A percentile compares a stretch with the other conserved stretches of the same genome.
Conservation (phyloP, 495 filamentous ascomycete genomes). For the Echria macrotheca region DNA sequence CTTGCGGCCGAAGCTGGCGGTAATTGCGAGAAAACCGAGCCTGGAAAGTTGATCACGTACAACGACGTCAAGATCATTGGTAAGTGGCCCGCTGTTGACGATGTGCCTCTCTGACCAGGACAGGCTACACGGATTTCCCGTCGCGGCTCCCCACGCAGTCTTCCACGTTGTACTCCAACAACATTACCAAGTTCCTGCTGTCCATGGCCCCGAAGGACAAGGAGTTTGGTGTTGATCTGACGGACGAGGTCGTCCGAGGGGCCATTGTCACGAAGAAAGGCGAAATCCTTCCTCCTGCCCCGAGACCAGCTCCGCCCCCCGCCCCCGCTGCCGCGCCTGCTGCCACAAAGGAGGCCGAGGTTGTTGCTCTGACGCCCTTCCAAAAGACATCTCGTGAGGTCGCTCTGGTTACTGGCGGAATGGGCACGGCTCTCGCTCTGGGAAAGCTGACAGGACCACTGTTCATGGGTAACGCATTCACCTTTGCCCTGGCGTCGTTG, state of each 20-base stretch:
- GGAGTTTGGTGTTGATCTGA: constrained; percentile 66
- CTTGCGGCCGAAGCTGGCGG: constrained; percentile 76
- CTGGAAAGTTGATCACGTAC: constrained; percentile 60
- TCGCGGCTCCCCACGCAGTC: constrained; percentile 75
- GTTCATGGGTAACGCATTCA: constrained; percentile 79
- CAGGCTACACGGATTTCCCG: constrained; percentile 75
- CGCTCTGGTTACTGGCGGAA: constrained; percentile 59
- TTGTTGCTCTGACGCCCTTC: constrained; percentile 66
- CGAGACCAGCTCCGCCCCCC: constrained; percentile 65
- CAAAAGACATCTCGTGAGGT: constrained; percentile 70
- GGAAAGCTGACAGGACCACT: constrained; percentile 71
- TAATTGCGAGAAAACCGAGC: constrained; percentile 70
- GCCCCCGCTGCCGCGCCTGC: constrained; percentile 48
- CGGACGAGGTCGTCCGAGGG: constrained; percentile 74
- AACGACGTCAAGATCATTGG: constrained; percentile 76
- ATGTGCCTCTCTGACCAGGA: too few relatives aligned
- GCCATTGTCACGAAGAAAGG: constrained; percentile 72
- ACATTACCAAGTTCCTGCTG: constrained; percentile 75
- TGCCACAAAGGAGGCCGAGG: constrained; percentile 49
- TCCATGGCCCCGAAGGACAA: constrained; percentile 71
- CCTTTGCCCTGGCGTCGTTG: constrained; percentile 69
- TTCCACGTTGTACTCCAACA: constrained; percentile 80
- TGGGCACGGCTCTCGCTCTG: constrained; percentile 64
- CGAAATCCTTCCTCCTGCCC: constrained; percentile 64
- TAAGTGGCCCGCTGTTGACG: constrained; percentile 34